Base-by-base conservation (phyloP, 768 basidiomycete species). In the Trametes punicea region DNA sequence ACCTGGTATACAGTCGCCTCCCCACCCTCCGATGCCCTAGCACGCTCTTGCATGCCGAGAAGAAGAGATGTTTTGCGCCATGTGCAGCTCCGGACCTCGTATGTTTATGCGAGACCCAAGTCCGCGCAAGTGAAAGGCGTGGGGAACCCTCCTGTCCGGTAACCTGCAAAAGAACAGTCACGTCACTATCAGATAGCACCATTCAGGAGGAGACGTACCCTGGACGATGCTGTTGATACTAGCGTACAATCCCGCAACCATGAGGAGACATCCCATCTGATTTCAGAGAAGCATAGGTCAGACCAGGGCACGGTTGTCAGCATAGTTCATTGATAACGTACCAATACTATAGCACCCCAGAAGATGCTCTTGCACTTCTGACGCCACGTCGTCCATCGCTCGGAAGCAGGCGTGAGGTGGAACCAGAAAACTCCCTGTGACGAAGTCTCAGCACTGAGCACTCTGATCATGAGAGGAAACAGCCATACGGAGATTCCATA, bases 261-360 rank as follows among this genome's bases (percentile, higher is more conserved):
- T 69, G 59, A 69, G 65, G 60, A 69, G 67, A 1, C 47, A 60
- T 10, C 65, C 68, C 61, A 63, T 65, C 67, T 68, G 40, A n/a
- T n/a, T n/a, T n/a, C n/a, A n/a, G n/a, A n/a, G n/a, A n/a, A n/a
- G n/a, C n/a, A n/a, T n/a, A n/a, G n/a, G n/a, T 6, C 11, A 2
- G 27, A 38, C 42, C 11, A 6, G 26, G 18, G 8, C 21, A 11
- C 9, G 9, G 41, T 8, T 15, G 33, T 47, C 46, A 51, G 45
- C 34, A 29, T 20, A 29, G 18, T n/a, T 29, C 25, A 34, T n/a
- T 16, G 4, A 31, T 15, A 0, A 62, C 65, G 16, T 20, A 64
- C 63, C 40, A 65, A 31, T 23, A 69, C 52, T 23, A 67, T 62
- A 38, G n/a, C 49, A 16, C 48, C 42, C 62, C 63, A 69, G 58